Percentiles rank a stretch among this genome's conserved stretches.
Conservation (phyloP, 164 flowering plant genomes). For the Vitis vinifera region ASM3070453v1 NC_081810.1:23875001-23875500, state of each 20-base stretch:
- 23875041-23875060: too few species aligned
- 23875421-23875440: neutral
- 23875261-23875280: neutral
- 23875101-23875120: conserved; percentile 57
- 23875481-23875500: neutral
- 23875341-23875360: conserved; percentile 7
- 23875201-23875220: conserved; percentile 34
- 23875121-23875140: conserved; percentile 93
- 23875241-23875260: neutral
- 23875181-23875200: conserved; percentile 82
- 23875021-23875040: too few species aligned
- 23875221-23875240: conserved; percentile 5
- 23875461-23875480: neutral
- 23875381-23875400: conserved; percentile 9
- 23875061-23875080: neutral
- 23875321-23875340: neutral
- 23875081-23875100: neutral
- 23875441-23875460: neutral
- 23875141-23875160: conserved; percentile 81
- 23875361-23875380: neutral
- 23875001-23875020: too few species aligned
- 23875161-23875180: conserved; percentile 57
- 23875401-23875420: conserved; percentile 25
- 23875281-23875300: neutral
- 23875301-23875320: conserved; percentile 2